These are phyloP conservation scores for Aspergillus nomiae DNA, from an alignment of 2,329 filamentous ascomycete genomes.

Conservation along the genomic window DNA sequence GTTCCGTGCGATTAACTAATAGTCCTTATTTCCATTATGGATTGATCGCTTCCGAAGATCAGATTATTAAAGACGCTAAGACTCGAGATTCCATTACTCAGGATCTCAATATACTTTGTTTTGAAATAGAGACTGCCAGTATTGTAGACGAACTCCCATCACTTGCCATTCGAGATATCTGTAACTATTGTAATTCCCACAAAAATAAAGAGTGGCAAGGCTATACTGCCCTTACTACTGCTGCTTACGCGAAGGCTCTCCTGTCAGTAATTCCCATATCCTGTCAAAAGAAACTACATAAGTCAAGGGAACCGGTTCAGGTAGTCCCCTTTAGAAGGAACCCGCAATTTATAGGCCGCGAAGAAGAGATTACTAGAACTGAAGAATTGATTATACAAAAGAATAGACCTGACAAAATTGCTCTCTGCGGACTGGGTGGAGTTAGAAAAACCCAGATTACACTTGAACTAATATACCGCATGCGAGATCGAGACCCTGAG, in stretches of 20 bases:
- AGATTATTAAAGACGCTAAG: conserved; percentile 24
- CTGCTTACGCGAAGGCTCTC: not conserved
- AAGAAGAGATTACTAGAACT: not conserved
- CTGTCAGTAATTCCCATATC: not conserved
- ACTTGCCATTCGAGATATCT: too few relatives aligned
- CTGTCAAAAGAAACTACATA: not conserved
- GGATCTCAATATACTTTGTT: conserved; percentile 20
- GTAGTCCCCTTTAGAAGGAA: not conserved
- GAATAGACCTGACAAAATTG: not conserved
- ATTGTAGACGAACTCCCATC: too few relatives aligned
- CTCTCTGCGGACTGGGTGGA: not conserved
- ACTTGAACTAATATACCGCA: conserved; percentile 12
- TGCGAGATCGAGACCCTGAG: conserved; percentile 11
- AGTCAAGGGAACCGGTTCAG: not conserved
- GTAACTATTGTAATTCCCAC: too few relatives aligned
- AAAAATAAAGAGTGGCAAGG: not conserved
- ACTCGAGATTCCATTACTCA: conserved; percentile 18
- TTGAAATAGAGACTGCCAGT: not conserved
- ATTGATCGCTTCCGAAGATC: conserved; percentile 29
- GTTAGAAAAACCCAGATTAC: not conserved
- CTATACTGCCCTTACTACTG: not conserved
- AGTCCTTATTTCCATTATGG: conserved; percentile 25
- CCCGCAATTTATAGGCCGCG: not conserved
- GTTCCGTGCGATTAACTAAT: conserved; percentile 10
- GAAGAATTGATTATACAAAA: not conserved